Percentiles rank a stretch among this genome's conserved stretches.
Evolutionary conservation across 306 rosid genomes (phyloP).

Genomic region (Fragaria iinumae): DNA sequence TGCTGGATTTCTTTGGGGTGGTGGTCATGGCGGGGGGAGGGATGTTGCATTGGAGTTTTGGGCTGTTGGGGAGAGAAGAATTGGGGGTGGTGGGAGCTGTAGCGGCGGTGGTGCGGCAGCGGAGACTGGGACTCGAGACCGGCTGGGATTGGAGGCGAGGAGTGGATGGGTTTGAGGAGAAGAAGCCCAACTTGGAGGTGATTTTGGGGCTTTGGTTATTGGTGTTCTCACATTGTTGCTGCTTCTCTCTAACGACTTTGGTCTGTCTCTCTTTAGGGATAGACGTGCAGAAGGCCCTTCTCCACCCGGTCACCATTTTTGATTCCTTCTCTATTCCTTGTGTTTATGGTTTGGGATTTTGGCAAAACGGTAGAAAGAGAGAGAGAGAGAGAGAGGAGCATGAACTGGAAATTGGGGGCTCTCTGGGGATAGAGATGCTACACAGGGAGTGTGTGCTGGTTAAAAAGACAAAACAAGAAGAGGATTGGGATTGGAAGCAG

Average conservation of each 20-base stretch:
- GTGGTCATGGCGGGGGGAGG: conserved; percentile 23
- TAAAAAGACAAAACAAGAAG: conserved; percentile 31
- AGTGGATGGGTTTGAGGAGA: conserved; percentile 75
- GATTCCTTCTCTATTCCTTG: neutral
- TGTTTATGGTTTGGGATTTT: neutral
- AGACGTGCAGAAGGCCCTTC: conserved; percentile 92
- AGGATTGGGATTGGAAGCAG: conserved; percentile 35
- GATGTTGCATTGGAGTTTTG: conserved; percentile 62
- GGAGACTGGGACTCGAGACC: conserved; percentile 52
- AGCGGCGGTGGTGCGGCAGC: conserved; percentile 64
- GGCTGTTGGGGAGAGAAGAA: conserved; percentile 67
- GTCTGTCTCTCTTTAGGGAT: conserved; percentile 58
- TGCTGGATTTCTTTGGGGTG: conserved; percentile 25
- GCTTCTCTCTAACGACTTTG: conserved; percentile 37
- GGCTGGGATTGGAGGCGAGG: conserved; percentile 64
- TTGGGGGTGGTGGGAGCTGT: conserved; percentile 32
- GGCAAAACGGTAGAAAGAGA: neutral
- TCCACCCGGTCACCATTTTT: conserved; percentile 88
- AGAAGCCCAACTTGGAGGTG: conserved; percentile 71
- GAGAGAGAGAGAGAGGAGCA: neutral
- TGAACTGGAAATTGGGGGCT: neutral
- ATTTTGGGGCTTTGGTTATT: conserved; percentile 53
- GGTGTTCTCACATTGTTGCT: conserved; percentile 31
- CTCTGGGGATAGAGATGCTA: neutral
- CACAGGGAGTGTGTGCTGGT: neutral